A percentile compares a stretch with the other conserved stretches of the same genome.
Evolutionary conservation across 208 protist genomes (phyloP).

Genomic region (Angomonas ambiguus): DNA sequence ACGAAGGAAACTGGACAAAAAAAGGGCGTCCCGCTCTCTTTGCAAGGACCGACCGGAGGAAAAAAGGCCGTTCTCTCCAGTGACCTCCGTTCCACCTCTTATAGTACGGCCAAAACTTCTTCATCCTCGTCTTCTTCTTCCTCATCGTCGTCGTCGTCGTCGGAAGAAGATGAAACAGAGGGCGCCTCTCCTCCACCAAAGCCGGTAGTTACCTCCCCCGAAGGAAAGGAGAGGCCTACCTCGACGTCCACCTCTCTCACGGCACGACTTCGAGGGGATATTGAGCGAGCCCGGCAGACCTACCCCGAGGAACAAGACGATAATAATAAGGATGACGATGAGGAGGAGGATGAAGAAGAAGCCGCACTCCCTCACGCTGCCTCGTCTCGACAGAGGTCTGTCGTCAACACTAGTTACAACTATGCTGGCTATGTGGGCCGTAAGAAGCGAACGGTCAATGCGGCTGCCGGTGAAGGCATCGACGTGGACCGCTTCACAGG

Average conservation of each 20-base stretch:
- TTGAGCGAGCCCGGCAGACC: background rate
- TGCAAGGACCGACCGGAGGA: background rate
- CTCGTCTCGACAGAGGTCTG: background rate
- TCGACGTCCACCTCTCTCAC: background rate
- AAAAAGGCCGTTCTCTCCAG: too few relatives aligned
- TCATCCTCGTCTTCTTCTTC: too few relatives aligned
- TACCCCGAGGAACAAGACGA: background rate
- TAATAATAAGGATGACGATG: too few relatives aligned
- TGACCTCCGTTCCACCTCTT: background rate
- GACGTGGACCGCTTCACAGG: constrained; percentile 65
- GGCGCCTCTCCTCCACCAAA: too few relatives aligned
- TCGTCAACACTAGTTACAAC: background rate
- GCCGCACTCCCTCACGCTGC: background rate
- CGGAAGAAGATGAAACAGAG: background rate
- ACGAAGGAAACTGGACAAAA: too few relatives aligned
- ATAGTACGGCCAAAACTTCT: too few relatives aligned
- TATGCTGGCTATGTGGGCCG: background rate
- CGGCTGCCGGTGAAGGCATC: background rate
- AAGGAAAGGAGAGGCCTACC: background rate
- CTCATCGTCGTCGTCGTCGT: too few relatives aligned
- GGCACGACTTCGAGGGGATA: background rate
- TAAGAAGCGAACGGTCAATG: background rate
- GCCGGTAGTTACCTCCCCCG: too few relatives aligned
- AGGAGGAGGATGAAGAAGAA: background rate
- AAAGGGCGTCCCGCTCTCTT: background rate